Conservation (phyloP, 768 basidiomycete genomes). For the Trametes maxima region DNA sequence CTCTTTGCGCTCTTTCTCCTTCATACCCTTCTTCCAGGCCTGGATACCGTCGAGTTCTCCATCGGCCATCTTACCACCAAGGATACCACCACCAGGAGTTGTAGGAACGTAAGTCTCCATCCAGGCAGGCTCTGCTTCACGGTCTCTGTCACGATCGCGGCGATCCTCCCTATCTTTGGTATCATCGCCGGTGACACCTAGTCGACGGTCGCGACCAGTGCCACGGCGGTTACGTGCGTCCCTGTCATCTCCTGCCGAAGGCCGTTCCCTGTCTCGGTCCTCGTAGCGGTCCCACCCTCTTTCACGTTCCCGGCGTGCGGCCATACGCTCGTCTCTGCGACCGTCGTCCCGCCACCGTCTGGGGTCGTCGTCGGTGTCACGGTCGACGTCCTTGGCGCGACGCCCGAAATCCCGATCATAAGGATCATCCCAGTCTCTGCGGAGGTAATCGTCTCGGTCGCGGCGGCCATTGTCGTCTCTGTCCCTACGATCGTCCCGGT, state of each 20-base stretch:
- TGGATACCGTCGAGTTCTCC: conserved; percentile 85
- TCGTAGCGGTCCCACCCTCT: conserved; percentile 41
- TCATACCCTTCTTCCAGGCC: conserved; percentile 84
- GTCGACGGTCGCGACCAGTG: conserved; percentile 61
- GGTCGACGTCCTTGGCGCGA: conserved; percentile 45
- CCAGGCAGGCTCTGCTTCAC: conserved; percentile 90
- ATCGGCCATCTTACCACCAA: conserved; percentile 59
- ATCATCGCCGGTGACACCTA: conserved; percentile 53
- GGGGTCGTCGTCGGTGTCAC: conserved; percentile 65
- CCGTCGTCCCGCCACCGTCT: conserved; percentile 85
- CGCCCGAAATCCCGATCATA: conserved; percentile 42
- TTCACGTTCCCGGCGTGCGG: conserved; percentile 60
- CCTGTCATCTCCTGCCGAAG: conserved; percentile 57
- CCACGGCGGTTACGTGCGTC: conserved; percentile 64
- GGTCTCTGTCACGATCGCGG: conserved; percentile 55
- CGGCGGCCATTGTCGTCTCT: conserved; percentile 41
- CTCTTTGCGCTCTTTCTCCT: conserved; percentile 69
- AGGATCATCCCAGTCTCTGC: conserved; percentile 33
- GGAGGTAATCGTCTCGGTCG: conserved; percentile 29
- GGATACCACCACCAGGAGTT: conserved; percentile 56
- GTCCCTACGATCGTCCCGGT: conserved; percentile 34
- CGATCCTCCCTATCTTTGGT: conserved; percentile 48
- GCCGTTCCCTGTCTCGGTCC: conserved; percentile 47
- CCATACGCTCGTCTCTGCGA: conserved; percentile 74
- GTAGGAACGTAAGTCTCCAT: conserved; percentile 86